Conservation (phyloP, 345 rosid species). For the Linum trigynum region DNA sequence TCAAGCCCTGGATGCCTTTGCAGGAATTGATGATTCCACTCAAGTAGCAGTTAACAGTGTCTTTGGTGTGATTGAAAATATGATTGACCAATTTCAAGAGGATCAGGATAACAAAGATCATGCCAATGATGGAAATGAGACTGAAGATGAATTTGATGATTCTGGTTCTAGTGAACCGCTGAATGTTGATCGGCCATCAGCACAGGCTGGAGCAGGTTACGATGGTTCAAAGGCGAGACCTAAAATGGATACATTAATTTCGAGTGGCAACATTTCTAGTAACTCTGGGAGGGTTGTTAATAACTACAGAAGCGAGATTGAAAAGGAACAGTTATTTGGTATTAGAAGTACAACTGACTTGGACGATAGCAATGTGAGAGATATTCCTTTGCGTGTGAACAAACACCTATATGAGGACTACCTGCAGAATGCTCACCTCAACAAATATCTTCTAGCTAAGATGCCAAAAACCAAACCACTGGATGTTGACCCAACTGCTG, state of each 20-base stretch:
- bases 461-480: constrained; percentile 35
- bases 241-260: constrained; percentile 9
- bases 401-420: constrained; percentile 27
- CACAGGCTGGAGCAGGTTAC: constrained; percentile 20
- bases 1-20: constrained; percentile 76
- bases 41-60: constrained; percentile 95
- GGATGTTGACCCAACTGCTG: constrained; percentile 63
- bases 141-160: constrained; percentile 23
- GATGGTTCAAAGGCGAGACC: constrained; percentile 24
- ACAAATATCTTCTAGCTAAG: constrained; percentile 38
- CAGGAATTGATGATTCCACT: constrained; percentile 92
- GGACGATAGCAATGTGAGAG: constrained; percentile 21
- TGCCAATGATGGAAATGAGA: constrained; percentile 21
- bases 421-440: constrained; percentile 28
- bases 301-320: constrained; percentile 1
- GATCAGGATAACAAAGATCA: constrained; percentile 38
- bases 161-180: constrained; percentile 20
- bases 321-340: constrained; percentile 26
- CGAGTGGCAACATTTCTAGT: constrained; percentile 6
- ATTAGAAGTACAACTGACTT: constrained; percentile 26
- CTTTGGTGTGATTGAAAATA: constrained; percentile 81
- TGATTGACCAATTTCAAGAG: constrained; percentile 70
- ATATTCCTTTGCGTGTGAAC: constrained; percentile 28
- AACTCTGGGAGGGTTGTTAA: constrained; percentile 10
- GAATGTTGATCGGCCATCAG: constrained; percentile 12